Base-by-base conservation (phyloP, 495 filamentous ascomycete genomes). In the Aspergillus steynii region DNA sequence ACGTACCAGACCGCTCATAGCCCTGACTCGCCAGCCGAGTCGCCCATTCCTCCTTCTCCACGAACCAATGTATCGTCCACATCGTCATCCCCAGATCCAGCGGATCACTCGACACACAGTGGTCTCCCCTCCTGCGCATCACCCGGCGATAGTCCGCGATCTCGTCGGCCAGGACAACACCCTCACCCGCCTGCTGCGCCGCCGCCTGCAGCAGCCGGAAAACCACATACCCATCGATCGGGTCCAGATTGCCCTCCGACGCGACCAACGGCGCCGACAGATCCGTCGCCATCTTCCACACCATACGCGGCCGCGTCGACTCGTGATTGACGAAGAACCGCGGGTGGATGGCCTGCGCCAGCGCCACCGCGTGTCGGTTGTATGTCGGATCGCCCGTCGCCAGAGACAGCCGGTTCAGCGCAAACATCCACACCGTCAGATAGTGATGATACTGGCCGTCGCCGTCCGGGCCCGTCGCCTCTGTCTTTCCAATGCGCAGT, bases 401-500 rank as follows among this genome's bases (percentile, higher is more conserved):
- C 10, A 82, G 50, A 0, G 82, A 71, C 46, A 88, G 74, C 5
- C 86, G 78, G 68, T 88, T 88, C 3, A 89, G 72, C 0, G 85
- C 86, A 63, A 88, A 90, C 86, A 89, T 88, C 86, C 86, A 90
- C 2, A 90, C 64, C 0, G 86, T 88, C 9, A 89, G 71, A 64
- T 88, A 90, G 61, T 89, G 86, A 57, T 88, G 85, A 53, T 89
- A 89, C 65, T 88, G 85, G 3, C 86, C 86, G 67, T 89, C 87
- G 20, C 79, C 74, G 53, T 89, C 87, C 1, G 73, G 61, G 1
- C 85, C 86, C 12, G 54, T 54, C 0, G 71, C 83, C 28, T 80
- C 73, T 5, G 74, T 56, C 68, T 89, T 89, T 4, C 87, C 87
- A 50, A 88, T 89, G 1, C 87, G 79, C 14, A 90, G 71, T 2